Base-by-base conservation (phyloP, 768 basidiomycete genomes). In the Lentinula guzmanii region DNA sequence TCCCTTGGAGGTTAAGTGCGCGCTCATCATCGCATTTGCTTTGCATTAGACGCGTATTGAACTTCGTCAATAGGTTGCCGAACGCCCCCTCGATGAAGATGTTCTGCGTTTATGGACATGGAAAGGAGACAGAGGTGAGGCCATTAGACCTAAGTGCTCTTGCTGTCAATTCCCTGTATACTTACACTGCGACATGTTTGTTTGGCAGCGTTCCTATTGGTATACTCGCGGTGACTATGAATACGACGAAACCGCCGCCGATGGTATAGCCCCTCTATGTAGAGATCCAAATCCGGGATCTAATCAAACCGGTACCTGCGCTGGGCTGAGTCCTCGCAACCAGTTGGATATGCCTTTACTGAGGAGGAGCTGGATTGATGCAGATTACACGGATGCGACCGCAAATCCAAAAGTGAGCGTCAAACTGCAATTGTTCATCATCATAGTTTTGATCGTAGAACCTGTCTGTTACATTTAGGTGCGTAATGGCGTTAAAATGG, bases 61-160 rank as follows among this genome's bases (percentile, higher is more conserved):
- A n/a, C 41, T 52, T 48, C 8, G 59, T 6, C 51, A 16, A 15
- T 58, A 92, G 91, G 65, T 77, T 99, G 16, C 96, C 96, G 1
- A 74, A 86, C 52, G 97, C 97, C 0, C 95, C 96, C 1, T 90
- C 88, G 4, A 90, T 97, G 87, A 92, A 89, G 69, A 87, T 96
- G 33, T 91, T 87, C 71, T 98, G 95, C 65, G 84, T 95, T 2
- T 98, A 98, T 75, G 96, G 96, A 0, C 89, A 93, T 65, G 96
- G 96, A 18, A 98, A 98, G 70, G 91, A 95, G 67, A 99, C 95
- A 0, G 95, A 97, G 82, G 91, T 86, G 42, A 64, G 81, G 60
- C 57, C 61, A 43, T 11, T 7, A 4, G 15, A 9, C 42, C 42
- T 16, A 6, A 43, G 16, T 43, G 2, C 11, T 43, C 6, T 61